Percentiles rank a stretch among this genome's conserved stretches.
These are phyloP conservation scores for Myxozyma nipponensis DNA, from an alignment of 805 yeast species.

Conservation along the genomic window DNA sequence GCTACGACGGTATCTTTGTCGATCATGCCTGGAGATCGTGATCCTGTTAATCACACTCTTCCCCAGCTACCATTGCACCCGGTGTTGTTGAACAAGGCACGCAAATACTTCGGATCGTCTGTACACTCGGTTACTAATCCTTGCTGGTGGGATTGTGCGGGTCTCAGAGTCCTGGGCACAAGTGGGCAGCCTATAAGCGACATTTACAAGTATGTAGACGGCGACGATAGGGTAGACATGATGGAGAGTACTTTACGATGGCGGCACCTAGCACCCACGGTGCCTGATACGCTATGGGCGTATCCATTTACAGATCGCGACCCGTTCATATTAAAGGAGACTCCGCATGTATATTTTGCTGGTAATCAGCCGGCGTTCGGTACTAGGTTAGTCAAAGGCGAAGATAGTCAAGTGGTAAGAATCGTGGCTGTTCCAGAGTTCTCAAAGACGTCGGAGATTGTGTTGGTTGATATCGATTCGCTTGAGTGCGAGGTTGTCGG, in stretches of 20 bases:
- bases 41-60: conserved; percentile 76
- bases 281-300: conserved; percentile 88
- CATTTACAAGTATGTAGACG: conserved; percentile 60
- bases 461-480: conserved; percentile 55
- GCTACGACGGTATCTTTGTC: conserved; percentile 62
- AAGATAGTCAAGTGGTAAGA: conserved; percentile 43
- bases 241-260: conserved; percentile 69
- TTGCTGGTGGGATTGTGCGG: conserved; percentile 57
- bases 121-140: conserved; percentile 67
- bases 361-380: conserved; percentile 76
- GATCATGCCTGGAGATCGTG: conserved; percentile 78
- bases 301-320: conserved; percentile 75
- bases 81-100: conserved; percentile 56
- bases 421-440: conserved; percentile 71
- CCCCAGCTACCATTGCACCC: conserved; percentile 91
- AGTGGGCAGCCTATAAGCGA: conserved; percentile 85
- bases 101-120: conserved; percentile 42
- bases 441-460: conserved; percentile 58
- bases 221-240: conserved; percentile 46
- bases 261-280: conserved; percentile 90
- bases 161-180: conserved; percentile 60
- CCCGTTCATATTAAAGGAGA: conserved; percentile 71
- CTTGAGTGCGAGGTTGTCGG: conserved; percentile 53
- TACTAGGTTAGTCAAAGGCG: conserved; percentile 42
- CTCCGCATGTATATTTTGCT: conserved; percentile 81